Conservation (phyloP, 768 basidiomycete species). For the Suillus bovinus region DNA sequence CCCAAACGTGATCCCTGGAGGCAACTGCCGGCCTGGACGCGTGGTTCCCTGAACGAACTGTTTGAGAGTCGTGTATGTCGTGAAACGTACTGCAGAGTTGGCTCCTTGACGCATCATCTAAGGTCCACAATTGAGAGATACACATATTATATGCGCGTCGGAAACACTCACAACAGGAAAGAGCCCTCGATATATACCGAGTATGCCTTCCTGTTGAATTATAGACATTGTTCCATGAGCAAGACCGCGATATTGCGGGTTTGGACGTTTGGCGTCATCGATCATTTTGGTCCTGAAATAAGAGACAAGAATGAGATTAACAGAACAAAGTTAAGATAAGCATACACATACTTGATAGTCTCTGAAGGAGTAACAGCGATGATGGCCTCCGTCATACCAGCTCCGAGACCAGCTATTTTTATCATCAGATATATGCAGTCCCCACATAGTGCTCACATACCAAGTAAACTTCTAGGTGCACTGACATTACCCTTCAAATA, state of each 20-base stretch:
- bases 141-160: not conserved
- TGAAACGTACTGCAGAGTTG: constrained; percentile 91
- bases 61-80: constrained; percentile 92
- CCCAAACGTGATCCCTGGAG: constrained; percentile 87
- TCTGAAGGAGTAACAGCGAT: constrained; percentile 97
- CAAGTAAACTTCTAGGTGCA: constrained; percentile 80
- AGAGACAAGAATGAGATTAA: not conserved
- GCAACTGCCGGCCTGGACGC: constrained; percentile 73
- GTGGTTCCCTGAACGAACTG: constrained; percentile 87
- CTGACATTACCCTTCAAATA: constrained; percentile 80
- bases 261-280: constrained; percentile 84
- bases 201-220: constrained; percentile 79
- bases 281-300: constrained; percentile 90
- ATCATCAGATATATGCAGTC: not conserved
- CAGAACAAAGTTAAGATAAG: too few relatives aligned
- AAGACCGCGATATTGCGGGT: constrained; percentile 85
- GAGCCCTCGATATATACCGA: constrained; percentile 86
- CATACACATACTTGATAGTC: constrained; percentile 84
- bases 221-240: constrained; percentile 83
- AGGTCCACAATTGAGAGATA: not conserved
- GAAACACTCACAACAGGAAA: constrained; percentile 80
- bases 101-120: constrained; percentile 98
- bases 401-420: constrained; percentile 68
- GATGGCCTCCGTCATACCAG: constrained; percentile 90
- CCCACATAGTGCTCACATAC: constrained; percentile 39